These are phyloP conservation scores for Trichoderma gamsii DNA, from an alignment of 495 filamentous ascomycete species.

Conservation along the genomic window DNA sequence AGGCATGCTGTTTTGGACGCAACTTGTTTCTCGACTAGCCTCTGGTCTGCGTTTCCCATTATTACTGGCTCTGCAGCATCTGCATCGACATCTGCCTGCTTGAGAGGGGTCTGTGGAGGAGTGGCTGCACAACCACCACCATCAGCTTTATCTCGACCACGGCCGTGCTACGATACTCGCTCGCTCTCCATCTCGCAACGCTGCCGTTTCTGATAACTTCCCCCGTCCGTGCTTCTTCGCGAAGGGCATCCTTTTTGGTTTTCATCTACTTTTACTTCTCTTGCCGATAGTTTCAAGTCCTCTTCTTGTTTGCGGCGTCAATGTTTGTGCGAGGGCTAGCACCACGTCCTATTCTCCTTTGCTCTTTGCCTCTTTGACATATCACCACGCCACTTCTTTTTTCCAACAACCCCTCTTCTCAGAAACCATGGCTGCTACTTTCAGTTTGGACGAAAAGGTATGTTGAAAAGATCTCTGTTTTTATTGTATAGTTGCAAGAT, in stretches of 20 bases:
- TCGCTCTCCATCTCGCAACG: background rate
- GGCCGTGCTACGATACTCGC: background rate
- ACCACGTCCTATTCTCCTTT: constrained; percentile 2
- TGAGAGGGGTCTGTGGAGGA: constrained; percentile 8
- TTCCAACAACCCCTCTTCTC: background rate
- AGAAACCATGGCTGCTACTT: constrained; percentile 5
- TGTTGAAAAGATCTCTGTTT: background rate
- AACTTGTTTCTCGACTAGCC: constrained; percentile 6
- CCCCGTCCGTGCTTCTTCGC: background rate
- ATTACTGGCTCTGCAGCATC: background rate
- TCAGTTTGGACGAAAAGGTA: background rate
- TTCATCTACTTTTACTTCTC: background rate
- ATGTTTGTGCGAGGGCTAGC: constrained; percentile 1
- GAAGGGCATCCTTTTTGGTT: background rate
- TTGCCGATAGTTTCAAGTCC: background rate
- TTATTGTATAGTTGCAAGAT: no score
- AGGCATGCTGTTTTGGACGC: background rate
- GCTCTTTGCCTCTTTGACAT: constrained; percentile 3
- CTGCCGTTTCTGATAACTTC: background rate
- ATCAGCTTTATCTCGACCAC: constrained; percentile 9
- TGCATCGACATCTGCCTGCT: constrained; percentile 2
- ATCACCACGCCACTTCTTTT: background rate
- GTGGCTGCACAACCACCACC: constrained; percentile 10
- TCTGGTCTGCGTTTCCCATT: background rate
- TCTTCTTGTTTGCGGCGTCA: background rate